Evolutionary conservation across 192 early-diverging fungal genomes (phyloP), one percentile per base, ranked within the genome.

Genomic region (Gamsiella multidivaricata): DNA sequence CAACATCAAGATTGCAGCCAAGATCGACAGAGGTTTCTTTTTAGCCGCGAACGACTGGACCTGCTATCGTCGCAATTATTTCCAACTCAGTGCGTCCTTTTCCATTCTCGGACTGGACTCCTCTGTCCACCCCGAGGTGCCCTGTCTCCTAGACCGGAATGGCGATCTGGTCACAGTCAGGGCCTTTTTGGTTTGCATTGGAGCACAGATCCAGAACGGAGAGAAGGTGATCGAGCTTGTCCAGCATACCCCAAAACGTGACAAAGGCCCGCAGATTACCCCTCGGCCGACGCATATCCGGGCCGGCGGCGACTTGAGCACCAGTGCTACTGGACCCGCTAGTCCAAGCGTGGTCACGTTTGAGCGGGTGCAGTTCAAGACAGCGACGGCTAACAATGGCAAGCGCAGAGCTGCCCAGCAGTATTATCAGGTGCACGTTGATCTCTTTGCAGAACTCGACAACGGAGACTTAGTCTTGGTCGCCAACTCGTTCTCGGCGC

Each of bases 291-390:
- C 85, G 60, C 78, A 87, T 1, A 82, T 89, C 58, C 69, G 84
- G 18, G 79, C 88, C 3, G 89, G 85, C 42, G 90, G 90, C 3
- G 88, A 88, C 55, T 56, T 91, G n/a, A 85, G 75, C 62, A 8
- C 55, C n/a, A 46, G 70, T 25, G 57, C 65, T 23, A 78, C 78
- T 10, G 65, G 69, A 37, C 52, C 78, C n/a, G n/a, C n/a, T 32
- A 85, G 84, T 55, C 63, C 83, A 33, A 82, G 82, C 32, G 83
- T 88, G 0, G 90, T 90, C 12, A 92, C 93, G 51, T 98, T 95
- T 81, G 95, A 98, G 61, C 88, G 97, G 28, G 85, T 98, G 28
- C 97, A 98, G 84, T 98, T 98, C 89, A 98, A 98, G 70, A 92
- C 92, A 0, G 96, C 96, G 20, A 98, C 97, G 0, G 94, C 94